Conservation (phyloP, 1,284 basidiomycete genomes). For the Austropuccinia psidii region DNA sequence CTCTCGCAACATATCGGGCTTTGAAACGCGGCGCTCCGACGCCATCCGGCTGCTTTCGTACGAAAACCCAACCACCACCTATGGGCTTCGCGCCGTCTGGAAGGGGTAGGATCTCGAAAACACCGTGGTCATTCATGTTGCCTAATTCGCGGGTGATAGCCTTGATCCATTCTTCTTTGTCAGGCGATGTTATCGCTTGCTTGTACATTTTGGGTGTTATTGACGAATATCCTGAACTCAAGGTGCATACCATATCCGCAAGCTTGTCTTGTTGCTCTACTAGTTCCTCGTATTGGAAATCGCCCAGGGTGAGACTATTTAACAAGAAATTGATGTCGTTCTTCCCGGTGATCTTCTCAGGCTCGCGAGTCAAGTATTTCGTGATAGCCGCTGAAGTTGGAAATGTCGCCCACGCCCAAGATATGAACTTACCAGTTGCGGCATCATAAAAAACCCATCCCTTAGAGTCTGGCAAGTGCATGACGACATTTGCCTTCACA, state of each 20-base stretch:
- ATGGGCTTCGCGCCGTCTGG: not conserved
- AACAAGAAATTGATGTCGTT: not conserved
- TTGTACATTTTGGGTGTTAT: not conserved
- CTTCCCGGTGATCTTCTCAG: not conserved
- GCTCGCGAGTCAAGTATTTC: too few relatives aligned
- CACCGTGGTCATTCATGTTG: not conserved
- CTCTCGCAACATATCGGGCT: conserved; percentile 12
- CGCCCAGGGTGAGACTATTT: not conserved
- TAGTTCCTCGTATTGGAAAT: not conserved
- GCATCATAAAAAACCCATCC: not conserved
- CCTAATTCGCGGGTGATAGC: not conserved
- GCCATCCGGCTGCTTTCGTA: not conserved
- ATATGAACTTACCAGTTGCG: not conserved
- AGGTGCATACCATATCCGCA: not conserved
- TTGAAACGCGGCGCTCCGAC: not conserved
- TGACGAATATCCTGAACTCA: not conserved
- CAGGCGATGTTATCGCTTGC: not conserved
- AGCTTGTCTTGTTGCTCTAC: not conserved
- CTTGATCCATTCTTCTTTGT: not conserved
- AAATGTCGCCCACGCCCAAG: not conserved
- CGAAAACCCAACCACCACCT: conserved; percentile 24
- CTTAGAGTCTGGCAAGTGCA: not conserved
- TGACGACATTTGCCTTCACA: not conserved
- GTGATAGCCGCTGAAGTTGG: too few relatives aligned
- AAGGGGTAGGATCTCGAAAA: not conserved